A percentile compares a stretch with the other conserved stretches of the same genome.
Evolutionary conservation across 2,329 filamentous ascomycete species (phyloP).

Genomic region (Fusarium buharicum): DNA sequence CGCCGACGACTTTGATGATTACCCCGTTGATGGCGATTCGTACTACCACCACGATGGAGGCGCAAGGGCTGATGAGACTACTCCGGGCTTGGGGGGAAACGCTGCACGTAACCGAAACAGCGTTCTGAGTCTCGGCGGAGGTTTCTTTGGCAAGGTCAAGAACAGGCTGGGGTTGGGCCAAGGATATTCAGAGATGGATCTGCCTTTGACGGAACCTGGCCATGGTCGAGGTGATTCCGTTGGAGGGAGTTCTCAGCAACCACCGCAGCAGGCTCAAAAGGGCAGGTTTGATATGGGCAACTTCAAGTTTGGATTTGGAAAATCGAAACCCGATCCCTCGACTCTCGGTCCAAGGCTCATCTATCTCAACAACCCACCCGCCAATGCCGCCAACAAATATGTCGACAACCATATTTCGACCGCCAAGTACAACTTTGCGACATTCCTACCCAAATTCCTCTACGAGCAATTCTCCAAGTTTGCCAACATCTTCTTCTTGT

Average conservation of each 20-base stretch:
- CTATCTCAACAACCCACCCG: constrained; percentile 94
- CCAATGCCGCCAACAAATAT: constrained; percentile 89
- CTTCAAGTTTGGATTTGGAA: constrained; percentile 93
- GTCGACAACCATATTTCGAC: constrained; percentile 97
- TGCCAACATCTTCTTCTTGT: constrained; percentile 99
- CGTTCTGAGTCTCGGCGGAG: constrained; percentile 85
- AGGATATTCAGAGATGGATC: constrained; percentile 96
- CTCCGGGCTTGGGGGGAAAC: constrained; percentile 51
- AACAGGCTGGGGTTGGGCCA: constrained; percentile 89
- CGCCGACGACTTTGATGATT: constrained; percentile 86
- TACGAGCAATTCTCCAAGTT: constrained; percentile 99
- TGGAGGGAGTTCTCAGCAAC: constrained; percentile 57
- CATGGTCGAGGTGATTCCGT: constrained; percentile 51
- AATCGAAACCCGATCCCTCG: constrained; percentile 86
- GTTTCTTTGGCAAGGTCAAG: constrained; percentile 86
- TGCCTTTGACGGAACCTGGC: constrained; percentile 85
- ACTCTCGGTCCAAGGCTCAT: constrained; percentile 93
- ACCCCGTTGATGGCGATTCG: constrained; percentile 79
- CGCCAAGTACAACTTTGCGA: constrained; percentile 93
- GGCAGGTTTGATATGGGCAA: constrained; percentile 71
- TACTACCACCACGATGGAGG: constrained; percentile 87
- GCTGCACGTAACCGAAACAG: constrained; percentile 85
- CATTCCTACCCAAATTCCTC: constrained; percentile 95
- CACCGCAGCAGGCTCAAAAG: constrained; percentile 50
- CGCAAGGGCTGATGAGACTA: constrained; percentile 66